Base-by-base conservation (phyloP, 1,284 basidiomycete species). In the Trametes pubescens region DNA sequence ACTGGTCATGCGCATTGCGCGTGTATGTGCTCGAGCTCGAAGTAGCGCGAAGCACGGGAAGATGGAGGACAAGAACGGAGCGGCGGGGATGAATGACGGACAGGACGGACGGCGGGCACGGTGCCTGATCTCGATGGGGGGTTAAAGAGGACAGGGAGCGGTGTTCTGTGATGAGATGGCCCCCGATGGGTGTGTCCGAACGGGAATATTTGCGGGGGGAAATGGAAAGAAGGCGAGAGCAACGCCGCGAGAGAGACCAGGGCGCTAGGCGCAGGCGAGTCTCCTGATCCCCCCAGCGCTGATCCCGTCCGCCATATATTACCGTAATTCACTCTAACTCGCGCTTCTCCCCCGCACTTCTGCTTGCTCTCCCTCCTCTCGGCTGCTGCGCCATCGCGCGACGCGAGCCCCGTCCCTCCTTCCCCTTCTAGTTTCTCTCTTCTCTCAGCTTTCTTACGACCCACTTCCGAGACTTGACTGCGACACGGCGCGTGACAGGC, bases 361-460 rank as follows among this genome's bases (percentile, higher is more conserved):
- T 34, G 24, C 54, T 44, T 16, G 46, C 13, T 26, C 40, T 18
- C 18, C 22, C 26, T 40, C 16, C 26, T 24, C 51, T 34, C 51
- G 6, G 34, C 46, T 44, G 59, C 55, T 47, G 38, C 40, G 35
- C 59, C 22, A 29, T 22, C 53, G 32, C 32, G 51, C 52, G 40
- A 43, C 51, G 16, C 44, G 35, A 29, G 21, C 38, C 24, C 6
- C 54, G 29, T 35, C 53, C 18, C 57, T 32, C 44, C 43, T 60
- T 47, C 58, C 21, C 24, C 48, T 32, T 32, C 29, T 8, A 32
- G 29, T 32, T 32, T 32, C 29, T 32, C 29, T 32, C 46, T 18
- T n/a, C 26, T 21, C 26, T 11, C 43, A 10, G n/a, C 46, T 57
- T 56, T 49, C 40, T 57, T 43, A 51, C 61, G 34, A 60, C 61